Conservation (phyloP, 495 filamentous ascomycete species). For the Apiosordaria backusii region DNA sequence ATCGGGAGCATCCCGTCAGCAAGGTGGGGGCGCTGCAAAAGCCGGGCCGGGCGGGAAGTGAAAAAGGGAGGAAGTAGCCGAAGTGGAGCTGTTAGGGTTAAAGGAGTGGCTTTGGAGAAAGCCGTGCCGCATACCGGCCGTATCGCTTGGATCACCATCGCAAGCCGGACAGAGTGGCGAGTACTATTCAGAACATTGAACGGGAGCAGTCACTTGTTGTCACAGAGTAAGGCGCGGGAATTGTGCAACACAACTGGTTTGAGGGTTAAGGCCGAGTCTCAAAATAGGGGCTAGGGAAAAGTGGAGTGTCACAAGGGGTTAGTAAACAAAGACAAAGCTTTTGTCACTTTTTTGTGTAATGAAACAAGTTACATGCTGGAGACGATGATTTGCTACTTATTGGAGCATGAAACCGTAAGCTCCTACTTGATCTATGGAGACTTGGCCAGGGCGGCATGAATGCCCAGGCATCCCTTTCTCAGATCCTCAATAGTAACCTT, state of each 20-base stretch:
- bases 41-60: no score
- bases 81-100: background rate
- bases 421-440: background rate
- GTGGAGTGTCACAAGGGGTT: background rate
- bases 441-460: background rate
- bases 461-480: background rate
- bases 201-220: no score
- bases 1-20: background rate
- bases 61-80: background rate
- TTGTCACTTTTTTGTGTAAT: no score
- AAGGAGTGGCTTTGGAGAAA: background rate
- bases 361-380: no score
- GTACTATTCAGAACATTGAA: background rate
- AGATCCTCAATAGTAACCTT: background rate
- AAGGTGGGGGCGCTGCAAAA: background rate
- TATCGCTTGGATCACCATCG: background rate
- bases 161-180: background rate
- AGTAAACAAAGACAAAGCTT: background rate
- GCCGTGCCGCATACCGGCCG: background rate
- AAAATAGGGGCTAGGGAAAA: background rate
- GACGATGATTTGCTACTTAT: no score
- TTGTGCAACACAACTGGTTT: background rate
- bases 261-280: background rate
- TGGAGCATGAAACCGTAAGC: no score
- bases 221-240: background rate